Base-by-base conservation (phyloP, 139 green algal genomes). In the Diplosphaera chodatii region DNA sequence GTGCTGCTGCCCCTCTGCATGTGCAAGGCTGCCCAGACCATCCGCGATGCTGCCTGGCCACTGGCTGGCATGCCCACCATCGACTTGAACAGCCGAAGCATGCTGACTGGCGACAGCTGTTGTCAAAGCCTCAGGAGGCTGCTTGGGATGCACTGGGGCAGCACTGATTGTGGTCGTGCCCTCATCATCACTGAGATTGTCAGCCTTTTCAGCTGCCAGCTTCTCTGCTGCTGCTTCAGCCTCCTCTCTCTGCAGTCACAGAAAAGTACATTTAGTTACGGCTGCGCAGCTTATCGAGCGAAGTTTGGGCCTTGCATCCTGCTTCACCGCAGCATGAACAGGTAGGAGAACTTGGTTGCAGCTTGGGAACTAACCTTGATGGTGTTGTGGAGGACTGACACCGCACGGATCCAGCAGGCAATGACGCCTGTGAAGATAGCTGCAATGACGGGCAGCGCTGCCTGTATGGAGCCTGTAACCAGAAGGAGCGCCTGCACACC, bases 401-500 rank as follows among this genome's bases (percentile, higher is more conserved):
- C 85, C 0, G 87, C 81, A 20, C 67, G 59, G 56, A 89, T 69
- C 86, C 86, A 93, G 13, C 70, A 71, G 15, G 72, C 32, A 27
- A 91, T 82, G 28, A 90, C 85, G 40, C 23, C 77, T 6, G 70
- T n/a, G 56, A 87, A 91, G 37, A 67, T 69, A 20, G 69, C 63
- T 4, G 76, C 31, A 32, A 87, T 86, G 72, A 90, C 67, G 1
- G 85, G 85, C 72, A 92, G 68, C 25, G 79, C 76, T n/a, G 77
- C 80, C 25, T 75, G 40, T 21, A 92, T 81, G 37, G 69, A 82
- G 28, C 87, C 87, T 32, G 75, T 71, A 8, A 70, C 67, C 67
- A 94, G 77, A 65, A 94, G 70, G 66, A 91, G 76, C 8, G 80
- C 83, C 73, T 84, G 78, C 48, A 66, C 3, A n/a, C n/a, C n/a